These are phyloP conservation scores for Diaporthe helianthi DNA, from an alignment of 2,329 filamentous ascomycete species.

Conservation along the genomic window DNA sequence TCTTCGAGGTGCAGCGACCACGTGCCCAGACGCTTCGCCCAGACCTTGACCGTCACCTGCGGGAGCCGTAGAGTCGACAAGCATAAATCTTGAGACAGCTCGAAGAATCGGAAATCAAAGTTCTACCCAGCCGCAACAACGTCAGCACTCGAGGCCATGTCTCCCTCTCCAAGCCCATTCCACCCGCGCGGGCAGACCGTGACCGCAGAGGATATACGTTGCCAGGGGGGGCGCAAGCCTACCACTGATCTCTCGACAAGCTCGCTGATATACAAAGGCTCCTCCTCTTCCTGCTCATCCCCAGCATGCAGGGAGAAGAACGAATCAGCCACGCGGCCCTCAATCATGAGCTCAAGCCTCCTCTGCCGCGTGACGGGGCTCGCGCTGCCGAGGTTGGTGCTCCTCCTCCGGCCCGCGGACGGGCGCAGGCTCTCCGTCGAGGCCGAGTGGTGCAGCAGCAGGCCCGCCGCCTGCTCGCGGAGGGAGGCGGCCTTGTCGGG, in stretches of 20 bases:
- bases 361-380: conserved; percentile 68
- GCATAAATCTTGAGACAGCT: conserved; percentile 67
- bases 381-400: conserved; percentile 55
- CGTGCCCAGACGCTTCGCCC: conserved; percentile 67
- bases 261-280: conserved; percentile 92
- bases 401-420: conserved; percentile 49
- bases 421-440: conserved; percentile 61
- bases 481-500: conserved; percentile 69
- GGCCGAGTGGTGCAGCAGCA: conserved; percentile 63
- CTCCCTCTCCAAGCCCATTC: neutral
- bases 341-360: conserved; percentile 76
- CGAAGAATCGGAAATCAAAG: conserved; percentile 87
- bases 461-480: conserved; percentile 51
- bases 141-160: conserved; percentile 31
- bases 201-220: neutral
- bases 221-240: conserved; percentile 27
- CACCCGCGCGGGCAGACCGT: neutral
- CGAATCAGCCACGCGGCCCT: conserved; percentile 78
- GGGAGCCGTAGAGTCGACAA: conserved; percentile 71
- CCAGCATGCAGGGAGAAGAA: conserved; percentile 86
- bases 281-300: conserved; percentile 61
- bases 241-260: conserved; percentile 76
- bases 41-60: conserved; percentile 73
- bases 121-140: conserved; percentile 60
- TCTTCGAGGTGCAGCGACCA: conserved; percentile 75